These are phyloP conservation scores for Cytospora piceae DNA, from an alignment of 2,329 filamentous ascomycete species.

Conservation along the genomic window DNA sequence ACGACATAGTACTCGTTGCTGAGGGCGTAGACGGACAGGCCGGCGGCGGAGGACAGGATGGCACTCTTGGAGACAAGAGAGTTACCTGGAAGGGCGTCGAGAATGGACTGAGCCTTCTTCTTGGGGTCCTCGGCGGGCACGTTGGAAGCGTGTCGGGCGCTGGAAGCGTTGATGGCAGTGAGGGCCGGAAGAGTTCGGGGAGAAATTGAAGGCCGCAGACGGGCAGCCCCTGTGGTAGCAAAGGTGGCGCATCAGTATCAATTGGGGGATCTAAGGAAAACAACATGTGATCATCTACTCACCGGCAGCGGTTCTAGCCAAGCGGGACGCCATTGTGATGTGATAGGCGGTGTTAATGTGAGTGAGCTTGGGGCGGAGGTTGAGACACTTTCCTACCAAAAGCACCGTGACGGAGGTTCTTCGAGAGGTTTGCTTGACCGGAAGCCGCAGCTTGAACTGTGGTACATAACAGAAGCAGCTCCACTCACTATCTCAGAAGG, in stretches of 20 bases:
- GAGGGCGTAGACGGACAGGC: slow-evolving; percentile 90
- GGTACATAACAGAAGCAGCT: background rate
- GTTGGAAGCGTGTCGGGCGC: slow-evolving; percentile 72
- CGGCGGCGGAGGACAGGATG: slow-evolving; percentile 90
- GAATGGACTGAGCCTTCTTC: slow-evolving; percentile 94
- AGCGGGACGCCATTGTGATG: slow-evolving; percentile 93
- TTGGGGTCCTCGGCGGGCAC: slow-evolving; percentile 88
- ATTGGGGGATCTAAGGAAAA: slow-evolving; percentile 24
- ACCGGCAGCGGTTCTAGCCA: slow-evolving; percentile 95
- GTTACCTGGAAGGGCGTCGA: slow-evolving; percentile 91
- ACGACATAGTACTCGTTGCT: slow-evolving; percentile 99
- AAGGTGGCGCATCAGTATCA: slow-evolving; percentile 34
- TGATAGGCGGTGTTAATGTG: slow-evolving; percentile 54
- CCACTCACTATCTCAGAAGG: background rate
- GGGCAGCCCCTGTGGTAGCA: slow-evolving; percentile 73
- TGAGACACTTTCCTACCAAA: slow-evolving; percentile 28
- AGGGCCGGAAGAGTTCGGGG: slow-evolving; percentile 76
- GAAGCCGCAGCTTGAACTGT: background rate
- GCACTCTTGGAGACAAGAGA: slow-evolving; percentile 94
- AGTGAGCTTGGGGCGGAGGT: slow-evolving; percentile 24
- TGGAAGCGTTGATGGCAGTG: slow-evolving; percentile 64
- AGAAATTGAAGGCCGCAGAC: slow-evolving; percentile 82
- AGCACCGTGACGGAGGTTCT: slow-evolving; percentile 24
- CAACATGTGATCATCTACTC: slow-evolving; percentile 54
- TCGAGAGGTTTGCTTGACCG: slow-evolving; percentile 25